phyloP scores from a whole-genome alignment of 345 rosid genomes.

The Acer negundo region DNA sequence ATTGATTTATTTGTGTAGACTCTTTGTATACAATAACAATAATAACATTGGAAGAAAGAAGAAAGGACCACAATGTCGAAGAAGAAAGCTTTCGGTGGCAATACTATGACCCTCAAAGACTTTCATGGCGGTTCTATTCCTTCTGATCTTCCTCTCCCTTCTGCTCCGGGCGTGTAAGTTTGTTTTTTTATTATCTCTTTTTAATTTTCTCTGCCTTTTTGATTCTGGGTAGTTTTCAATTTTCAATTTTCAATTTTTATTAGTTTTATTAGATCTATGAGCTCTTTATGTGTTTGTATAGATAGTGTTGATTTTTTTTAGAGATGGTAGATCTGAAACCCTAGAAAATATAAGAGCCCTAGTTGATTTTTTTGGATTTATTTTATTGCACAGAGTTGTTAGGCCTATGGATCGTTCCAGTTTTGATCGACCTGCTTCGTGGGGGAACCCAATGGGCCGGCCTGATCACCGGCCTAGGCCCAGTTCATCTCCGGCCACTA shows the following conservation, averaged over 20 bases:
- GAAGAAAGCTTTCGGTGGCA: conserved; percentile 70
- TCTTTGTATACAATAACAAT: background rate
- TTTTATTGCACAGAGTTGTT: conserved; percentile 36
- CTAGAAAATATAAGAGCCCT: conserved; percentile 6
- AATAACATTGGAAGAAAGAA: background rate
- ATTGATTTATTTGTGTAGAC: background rate
- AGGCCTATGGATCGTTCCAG: conserved; percentile 62
- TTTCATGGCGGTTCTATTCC: conserved; percentile 96
- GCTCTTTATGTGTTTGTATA: background rate
- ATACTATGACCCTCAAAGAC: conserved; percentile 88
- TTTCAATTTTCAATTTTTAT: conserved; percentile 5
- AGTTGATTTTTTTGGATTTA: conserved; percentile 15
- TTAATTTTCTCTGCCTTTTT: background rate
- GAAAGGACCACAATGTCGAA: conserved; percentile 58
- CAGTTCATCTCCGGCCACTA: conserved; percentile 52
- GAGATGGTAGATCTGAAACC: conserved; percentile 20
- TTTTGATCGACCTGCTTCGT: conserved; percentile 52
- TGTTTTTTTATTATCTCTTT: background rate
- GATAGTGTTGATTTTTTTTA: background rate
- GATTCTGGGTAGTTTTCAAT: conserved; percentile 1
- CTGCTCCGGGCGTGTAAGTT: conserved; percentile 91
- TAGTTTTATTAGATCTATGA: conserved; percentile 25
- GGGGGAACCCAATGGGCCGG: conserved; percentile 58
- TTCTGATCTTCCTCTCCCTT: conserved; percentile 82
- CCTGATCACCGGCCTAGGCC: conserved; percentile 67